Conservation (phyloP, 305 asterid species). For the Nicotiana rustica region DNA sequence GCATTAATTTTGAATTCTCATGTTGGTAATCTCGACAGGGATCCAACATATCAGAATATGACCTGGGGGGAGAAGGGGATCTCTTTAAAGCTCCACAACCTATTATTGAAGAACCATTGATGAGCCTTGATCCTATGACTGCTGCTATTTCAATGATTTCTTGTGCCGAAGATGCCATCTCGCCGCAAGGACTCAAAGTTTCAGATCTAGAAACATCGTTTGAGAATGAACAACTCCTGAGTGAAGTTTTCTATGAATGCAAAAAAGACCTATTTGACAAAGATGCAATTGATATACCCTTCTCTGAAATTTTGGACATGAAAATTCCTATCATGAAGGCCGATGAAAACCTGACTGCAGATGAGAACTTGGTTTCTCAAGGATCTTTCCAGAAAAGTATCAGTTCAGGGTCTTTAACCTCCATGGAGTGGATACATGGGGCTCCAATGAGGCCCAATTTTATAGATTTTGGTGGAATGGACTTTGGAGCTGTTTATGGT, state of each 20-base stretch:
- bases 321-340: conserved; percentile 52
- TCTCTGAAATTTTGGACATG: conserved; percentile 61
- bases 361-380: conserved; percentile 48
- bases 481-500: conserved; percentile 72
- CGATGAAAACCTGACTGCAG: conserved; percentile 47
- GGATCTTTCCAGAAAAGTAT: conserved; percentile 71
- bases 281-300: conserved; percentile 71
- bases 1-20: conserved; percentile 33
- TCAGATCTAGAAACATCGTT: conserved; percentile 78
- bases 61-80: conserved; percentile 88
- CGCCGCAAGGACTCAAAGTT: conserved; percentile 70
- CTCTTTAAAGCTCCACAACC: conserved; percentile 90
- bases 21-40: conserved; percentile 55
- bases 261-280: conserved; percentile 85
- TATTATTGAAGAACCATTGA: conserved; percentile 66
- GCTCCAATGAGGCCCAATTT: conserved; percentile 67
- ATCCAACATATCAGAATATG: conserved; percentile 64
- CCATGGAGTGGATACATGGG: conserved; percentile 64
- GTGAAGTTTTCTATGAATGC: conserved; percentile 91
- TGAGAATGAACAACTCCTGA: conserved; percentile 74
- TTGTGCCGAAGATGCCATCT: conserved; percentile 73
- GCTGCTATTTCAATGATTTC: conserved; percentile 91
- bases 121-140: conserved; percentile 81
- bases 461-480: conserved; percentile 74
- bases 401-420: conserved; percentile 65